phyloP scores from a whole-genome alignment of 2,329 filamentous ascomycete species.

The Mycosphaerella sp. region DNA sequence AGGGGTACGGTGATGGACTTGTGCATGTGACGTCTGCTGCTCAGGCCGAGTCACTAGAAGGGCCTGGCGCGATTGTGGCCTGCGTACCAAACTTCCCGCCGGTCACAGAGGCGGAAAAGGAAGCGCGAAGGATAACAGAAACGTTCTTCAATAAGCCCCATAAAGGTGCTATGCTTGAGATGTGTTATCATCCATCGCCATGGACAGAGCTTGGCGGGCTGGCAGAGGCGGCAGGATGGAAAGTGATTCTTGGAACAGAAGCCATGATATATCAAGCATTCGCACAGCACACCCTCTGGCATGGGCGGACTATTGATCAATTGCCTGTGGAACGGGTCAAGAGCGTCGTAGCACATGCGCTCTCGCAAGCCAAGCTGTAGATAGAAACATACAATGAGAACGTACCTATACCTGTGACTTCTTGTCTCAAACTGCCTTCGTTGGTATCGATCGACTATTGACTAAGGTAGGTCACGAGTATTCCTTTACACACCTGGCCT shows the following conservation, averaged over 20 bases:
- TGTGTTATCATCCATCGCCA: slow-evolving; percentile 74
- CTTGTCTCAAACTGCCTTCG: too few species aligned
- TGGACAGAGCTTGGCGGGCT: slow-evolving; percentile 61
- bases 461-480: neutral
- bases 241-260: slow-evolving; percentile 69
- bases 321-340: slow-evolving; percentile 57
- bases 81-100: slow-evolving; percentile 75
- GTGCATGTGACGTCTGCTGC: slow-evolving; percentile 55
- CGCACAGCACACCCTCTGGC: slow-evolving; percentile 59
- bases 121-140: slow-evolving; percentile 53
- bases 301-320: slow-evolving; percentile 48
- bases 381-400: neutral
- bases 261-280: slow-evolving; percentile 72
- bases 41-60: slow-evolving; percentile 54
- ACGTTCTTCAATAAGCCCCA: slow-evolving; percentile 44
- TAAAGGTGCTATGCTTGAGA: slow-evolving; percentile 68
- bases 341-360: slow-evolving; percentile 41
- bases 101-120: slow-evolving; percentile 55
- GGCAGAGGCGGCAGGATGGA: slow-evolving; percentile 59
- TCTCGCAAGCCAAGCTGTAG: slow-evolving; percentile 23
- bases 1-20: slow-evolving; percentile 56
- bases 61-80: slow-evolving; percentile 62
- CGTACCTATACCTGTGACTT: neutral
- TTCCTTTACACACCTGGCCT: slow-evolving; percentile 49
- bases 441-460: neutral